Percentiles rank a stretch among this genome's conserved stretches.
These are phyloP conservation scores for Linnemannia elongata DNA, from an alignment of 192 early-diverging fungal species.

Conservation along the genomic window DNA sequence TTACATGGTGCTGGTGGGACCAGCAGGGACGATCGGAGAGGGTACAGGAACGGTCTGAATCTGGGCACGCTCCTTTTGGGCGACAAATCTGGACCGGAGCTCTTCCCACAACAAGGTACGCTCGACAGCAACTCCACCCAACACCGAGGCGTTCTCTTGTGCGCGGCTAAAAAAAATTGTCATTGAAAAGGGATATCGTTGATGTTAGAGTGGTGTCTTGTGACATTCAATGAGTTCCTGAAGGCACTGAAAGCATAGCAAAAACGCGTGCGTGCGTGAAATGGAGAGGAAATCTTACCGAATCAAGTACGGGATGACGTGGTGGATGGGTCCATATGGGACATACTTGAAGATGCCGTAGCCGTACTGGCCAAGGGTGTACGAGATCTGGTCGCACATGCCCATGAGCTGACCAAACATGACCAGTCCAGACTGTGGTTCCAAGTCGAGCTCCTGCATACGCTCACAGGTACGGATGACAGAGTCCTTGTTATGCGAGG, in stretches of 20 bases:
- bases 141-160: constrained; percentile 91
- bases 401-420: constrained; percentile 95
- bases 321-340: constrained; percentile 90
- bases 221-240: neutral
- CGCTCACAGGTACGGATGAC: constrained; percentile 71
- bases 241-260: neutral
- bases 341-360: constrained; percentile 94
- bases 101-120: constrained; percentile 71
- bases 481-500: constrained; percentile 91
- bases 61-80: constrained; percentile 37
- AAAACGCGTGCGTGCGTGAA: too few species aligned
- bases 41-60: constrained; percentile 38
- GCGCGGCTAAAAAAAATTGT: constrained; percentile 66
- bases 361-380: constrained; percentile 80
- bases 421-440: constrained; percentile 71
- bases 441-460: constrained; percentile 72
- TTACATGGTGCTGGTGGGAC: constrained; percentile 36
- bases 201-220: neutral
- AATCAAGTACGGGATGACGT: constrained; percentile 94
- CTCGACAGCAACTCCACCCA: constrained; percentile 74
- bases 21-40: constrained; percentile 21
- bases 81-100: constrained; percentile 58
- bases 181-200: neutral
- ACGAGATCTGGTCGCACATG: constrained; percentile 94
- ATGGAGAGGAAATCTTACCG: constrained; percentile 67